A percentile compares a stretch with the other conserved stretches of the same genome.
Evolutionary conservation across 306 rosid species (phyloP).

Genomic region (Pyrus bretschneideri): DNA sequence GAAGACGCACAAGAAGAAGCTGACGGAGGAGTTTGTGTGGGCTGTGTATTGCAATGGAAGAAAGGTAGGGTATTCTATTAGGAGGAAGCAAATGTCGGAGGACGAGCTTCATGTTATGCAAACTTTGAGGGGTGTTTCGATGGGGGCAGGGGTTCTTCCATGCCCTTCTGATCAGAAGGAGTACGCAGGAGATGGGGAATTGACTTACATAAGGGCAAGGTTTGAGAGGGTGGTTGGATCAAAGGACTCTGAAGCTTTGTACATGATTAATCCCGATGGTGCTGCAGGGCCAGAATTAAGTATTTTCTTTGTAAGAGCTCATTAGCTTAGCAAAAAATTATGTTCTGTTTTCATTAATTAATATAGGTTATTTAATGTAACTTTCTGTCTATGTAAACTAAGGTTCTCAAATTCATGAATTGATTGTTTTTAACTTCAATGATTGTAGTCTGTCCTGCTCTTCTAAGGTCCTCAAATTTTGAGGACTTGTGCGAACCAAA

Average conservation of each 20-base stretch:
- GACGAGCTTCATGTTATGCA: slow-evolving; percentile 95
- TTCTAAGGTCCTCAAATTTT: too few species aligned
- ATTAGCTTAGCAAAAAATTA: slow-evolving; percentile 6
- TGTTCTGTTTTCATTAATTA: not conserved
- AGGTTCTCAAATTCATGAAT: not conserved
- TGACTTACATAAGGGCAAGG: slow-evolving; percentile 81
- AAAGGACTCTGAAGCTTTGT: slow-evolving; percentile 77
- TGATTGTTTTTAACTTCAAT: not conserved
- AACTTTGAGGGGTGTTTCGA: slow-evolving; percentile 80
- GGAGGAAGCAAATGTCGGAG: slow-evolving; percentile 70
- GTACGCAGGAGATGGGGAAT: slow-evolving; percentile 51
- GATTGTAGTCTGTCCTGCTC: too few species aligned
- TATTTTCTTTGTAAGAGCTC: slow-evolving; percentile 80
- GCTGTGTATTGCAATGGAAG: slow-evolving; percentile 90
- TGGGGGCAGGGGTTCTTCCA: slow-evolving; percentile 96
- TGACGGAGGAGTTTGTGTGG: slow-evolving; percentile 84
- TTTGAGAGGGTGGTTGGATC: slow-evolving; percentile 87
- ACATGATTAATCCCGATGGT: slow-evolving; percentile 90
- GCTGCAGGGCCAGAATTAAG: slow-evolving; percentile 74
- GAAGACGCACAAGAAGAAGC: slow-evolving; percentile 61
- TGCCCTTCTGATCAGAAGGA: slow-evolving; percentile 36
- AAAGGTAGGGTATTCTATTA: slow-evolving; percentile 70
- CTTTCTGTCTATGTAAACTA: not conserved
- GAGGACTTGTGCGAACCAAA: too few species aligned
- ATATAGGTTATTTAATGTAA: not conserved